Percentiles rank a stretch among this genome's conserved stretches.
Conservation (phyloP, 2,329 filamentous ascomycete genomes). For the Cucurbitaria berberidis region DNA sequence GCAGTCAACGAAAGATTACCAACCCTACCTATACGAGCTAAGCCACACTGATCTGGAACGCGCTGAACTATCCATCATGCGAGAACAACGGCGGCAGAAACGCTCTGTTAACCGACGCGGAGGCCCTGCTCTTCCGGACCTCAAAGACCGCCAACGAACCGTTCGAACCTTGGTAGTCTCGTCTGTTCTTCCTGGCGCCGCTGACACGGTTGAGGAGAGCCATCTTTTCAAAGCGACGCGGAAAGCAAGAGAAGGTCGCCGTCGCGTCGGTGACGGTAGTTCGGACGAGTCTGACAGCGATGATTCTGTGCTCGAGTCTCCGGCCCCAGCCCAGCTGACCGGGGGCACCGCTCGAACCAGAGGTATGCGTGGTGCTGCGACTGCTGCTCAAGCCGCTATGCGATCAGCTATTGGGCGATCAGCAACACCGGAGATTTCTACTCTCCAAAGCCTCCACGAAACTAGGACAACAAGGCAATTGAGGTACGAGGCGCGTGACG, state of each 20-base stretch:
- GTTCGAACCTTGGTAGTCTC: conserved; percentile 92
- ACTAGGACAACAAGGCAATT: conserved; percentile 69
- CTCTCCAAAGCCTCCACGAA: conserved; percentile 67
- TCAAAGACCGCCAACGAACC: conserved; percentile 92
- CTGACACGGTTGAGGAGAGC: conserved; percentile 79
- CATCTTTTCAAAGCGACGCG: conserved; percentile 75
- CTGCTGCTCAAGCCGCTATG: conserved; percentile 86
- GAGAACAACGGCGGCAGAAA: conserved; percentile 93
- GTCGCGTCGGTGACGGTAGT: conserved; percentile 70
- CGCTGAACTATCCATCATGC: conserved; percentile 89
- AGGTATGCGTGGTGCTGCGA: conserved; percentile 86
- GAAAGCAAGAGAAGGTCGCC: conserved; percentile 57
- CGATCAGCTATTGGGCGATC: conserved; percentile 76
- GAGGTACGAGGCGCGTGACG: conserved; percentile 73
- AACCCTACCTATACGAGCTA: conserved; percentile 91
- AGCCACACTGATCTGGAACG: conserved; percentile 88
- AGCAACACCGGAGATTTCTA: conserved; percentile 80
- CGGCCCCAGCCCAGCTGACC: conserved; percentile 71
- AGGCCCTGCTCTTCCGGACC: conserved; percentile 90
- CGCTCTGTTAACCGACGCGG: conserved; percentile 92
- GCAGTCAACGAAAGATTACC: conserved; percentile 91
- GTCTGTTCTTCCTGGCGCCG: conserved; percentile 87
- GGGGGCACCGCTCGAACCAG: conserved; percentile 83
- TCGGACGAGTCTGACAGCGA: conserved; percentile 94
- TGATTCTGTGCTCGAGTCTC: conserved; percentile 85